Evolutionary conservation across 805 yeast genomes (phyloP).

Genomic region (Pichia deserticola): DNA sequence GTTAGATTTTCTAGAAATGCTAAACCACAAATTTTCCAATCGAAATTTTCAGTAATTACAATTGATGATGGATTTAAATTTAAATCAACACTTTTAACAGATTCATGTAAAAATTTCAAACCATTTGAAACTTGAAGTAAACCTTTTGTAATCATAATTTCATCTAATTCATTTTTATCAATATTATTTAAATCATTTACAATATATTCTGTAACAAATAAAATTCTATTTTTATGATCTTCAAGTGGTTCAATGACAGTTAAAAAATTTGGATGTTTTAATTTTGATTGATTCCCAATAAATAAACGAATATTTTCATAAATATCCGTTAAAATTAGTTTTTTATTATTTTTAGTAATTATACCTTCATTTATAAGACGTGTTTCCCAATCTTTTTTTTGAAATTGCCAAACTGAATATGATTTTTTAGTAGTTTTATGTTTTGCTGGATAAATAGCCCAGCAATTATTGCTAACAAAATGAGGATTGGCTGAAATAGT

Average conservation of each 20-base stretch:
- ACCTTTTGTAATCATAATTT: constrained; percentile 68
- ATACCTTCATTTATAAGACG: constrained; percentile 44
- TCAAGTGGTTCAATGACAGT: constrained; percentile 85
- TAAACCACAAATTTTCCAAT: constrained; percentile 89
- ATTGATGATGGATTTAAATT: constrained; percentile 74
- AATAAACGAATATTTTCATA: constrained; percentile 61
- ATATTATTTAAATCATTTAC: constrained; percentile 26
- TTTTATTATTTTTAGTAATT: constrained; percentile 40
- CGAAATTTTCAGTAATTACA: constrained; percentile 74
- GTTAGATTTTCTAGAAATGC: constrained; percentile 41
- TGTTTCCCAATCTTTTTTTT: constrained; percentile 65
- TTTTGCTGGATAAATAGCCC: constrained; percentile 84
- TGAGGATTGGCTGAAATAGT: constrained; percentile 63
- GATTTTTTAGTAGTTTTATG: constrained; percentile 50
- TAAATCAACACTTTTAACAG: constrained; percentile 67
- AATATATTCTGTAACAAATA: constrained; percentile 82
- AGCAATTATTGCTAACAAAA: constrained; percentile 62
- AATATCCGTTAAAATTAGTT: constrained; percentile 48
- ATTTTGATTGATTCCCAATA: constrained; percentile 62
- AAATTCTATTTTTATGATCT: constrained; percentile 67
- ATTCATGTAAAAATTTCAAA: constrained; percentile 72
- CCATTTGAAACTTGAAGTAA: constrained; percentile 71
- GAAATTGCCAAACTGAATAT: constrained; percentile 83
- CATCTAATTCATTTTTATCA: constrained; percentile 50
- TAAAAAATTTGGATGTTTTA: constrained; percentile 85